Evolutionary conservation across 31 red algal species (phyloP).

Genomic region (Endocladia muricata): DNA sequence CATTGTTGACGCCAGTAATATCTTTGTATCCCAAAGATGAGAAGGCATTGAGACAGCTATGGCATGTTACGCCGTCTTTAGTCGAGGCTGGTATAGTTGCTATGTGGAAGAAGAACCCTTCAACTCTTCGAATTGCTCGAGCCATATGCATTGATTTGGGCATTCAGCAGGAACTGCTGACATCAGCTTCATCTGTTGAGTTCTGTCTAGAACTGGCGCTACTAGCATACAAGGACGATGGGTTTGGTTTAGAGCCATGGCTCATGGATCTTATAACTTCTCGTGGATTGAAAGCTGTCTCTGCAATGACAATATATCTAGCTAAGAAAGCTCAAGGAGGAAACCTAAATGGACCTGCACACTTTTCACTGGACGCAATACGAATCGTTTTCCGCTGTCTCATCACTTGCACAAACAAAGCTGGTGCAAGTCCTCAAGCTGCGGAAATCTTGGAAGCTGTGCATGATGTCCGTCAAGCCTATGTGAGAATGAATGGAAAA

Average conservation of each 20-base stretch:
- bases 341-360: not conserved
- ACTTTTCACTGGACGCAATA: conserved; percentile 39
- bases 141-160: conserved; percentile 73
- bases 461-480: conserved; percentile 38
- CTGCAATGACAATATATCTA: conserved; percentile 46
- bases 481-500: conserved; percentile 20
- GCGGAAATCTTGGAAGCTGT: conserved; percentile 40
- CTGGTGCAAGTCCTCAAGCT: conserved; percentile 5
- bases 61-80: conserved; percentile 59
- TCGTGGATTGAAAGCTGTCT: conserved; percentile 54
- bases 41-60: conserved; percentile 59
- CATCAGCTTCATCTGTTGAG: conserved; percentile 33
- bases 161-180: conserved; percentile 62
- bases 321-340: conserved; percentile 45
- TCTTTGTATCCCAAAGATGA: conserved; percentile 46
- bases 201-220: conserved; percentile 91
- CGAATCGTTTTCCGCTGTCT: conserved; percentile 64
- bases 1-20: conserved; percentile 50
- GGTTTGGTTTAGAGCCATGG: conserved; percentile 82
- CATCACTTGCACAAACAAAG: conserved; percentile 21
- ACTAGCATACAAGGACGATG: conserved; percentile 66
- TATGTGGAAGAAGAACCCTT: conserved; percentile 67
- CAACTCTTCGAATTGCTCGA: conserved; percentile 40
- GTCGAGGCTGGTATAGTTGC: conserved; percentile 67
- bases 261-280: conserved; percentile 58